Evolutionary conservation across 2,329 filamentous ascomycete species (phyloP), one percentile per base, ranked within the genome.

Genomic region (Fusarium sp.): DNA sequence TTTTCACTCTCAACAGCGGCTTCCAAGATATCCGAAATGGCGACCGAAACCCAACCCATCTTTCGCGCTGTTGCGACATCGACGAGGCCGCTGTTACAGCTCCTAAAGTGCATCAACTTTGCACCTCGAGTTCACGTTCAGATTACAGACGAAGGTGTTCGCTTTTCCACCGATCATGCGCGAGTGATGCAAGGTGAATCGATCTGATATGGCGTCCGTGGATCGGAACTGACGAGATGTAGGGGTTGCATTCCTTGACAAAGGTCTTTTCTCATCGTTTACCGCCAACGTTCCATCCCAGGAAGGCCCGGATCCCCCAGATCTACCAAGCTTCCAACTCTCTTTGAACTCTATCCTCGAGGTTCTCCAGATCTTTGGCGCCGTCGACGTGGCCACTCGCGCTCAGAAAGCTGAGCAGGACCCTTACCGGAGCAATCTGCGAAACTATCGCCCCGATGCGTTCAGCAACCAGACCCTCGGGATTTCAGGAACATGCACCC

Each of bases 321-420:
- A 83, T 4, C 84, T 87, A 29, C 90, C 92, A 7, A 87, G 86
- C 56, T 99, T 99, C 77, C 91, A 96, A 77, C 90, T 98, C 69
- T 96, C 93, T 2, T 87, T 99, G 8, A 86, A 90, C 4, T 92
- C 95, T 16, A 86, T 99, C 3, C 87, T 99, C 58, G 96, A 98
- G 81, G 97, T 95, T 0, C 85, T 99, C 7, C 95, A 97, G 76
- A 98, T 99, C 54, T 97, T 99, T 75, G 93, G 93, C 54, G 89
- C 94, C n/a, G 87, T 94, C 49, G 91, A 92, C 70, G 84, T 89
- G 13, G 83, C 87, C 6, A 83, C 82, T 40, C 86, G 86, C 68
- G 82, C 86, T 53, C 83, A 85, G 55, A 89, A 86, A 73, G 81
- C 85, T 6, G 88, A 90, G 11, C 81, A 85, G 63, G 88, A 90